Evolutionary conservation across 2,329 filamentous ascomycete genomes (phyloP).

Genomic region (Penicillium vulpinum): DNA sequence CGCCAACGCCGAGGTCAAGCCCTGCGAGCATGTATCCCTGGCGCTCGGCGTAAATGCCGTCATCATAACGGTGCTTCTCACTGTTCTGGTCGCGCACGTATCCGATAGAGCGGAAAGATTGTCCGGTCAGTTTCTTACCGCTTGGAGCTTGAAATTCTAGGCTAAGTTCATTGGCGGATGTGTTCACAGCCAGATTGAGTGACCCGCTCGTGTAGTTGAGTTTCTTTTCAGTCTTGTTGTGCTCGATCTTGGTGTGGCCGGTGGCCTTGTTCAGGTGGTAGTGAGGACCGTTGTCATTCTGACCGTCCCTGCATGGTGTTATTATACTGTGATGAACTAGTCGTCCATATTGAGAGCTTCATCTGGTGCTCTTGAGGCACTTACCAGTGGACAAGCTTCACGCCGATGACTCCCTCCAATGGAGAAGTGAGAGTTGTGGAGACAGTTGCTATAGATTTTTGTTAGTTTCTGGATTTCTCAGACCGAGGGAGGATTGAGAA

Average conservation of each 20-base stretch:
- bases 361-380: background rate
- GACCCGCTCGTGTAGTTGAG: conserved; percentile 37
- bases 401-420: conserved; percentile 41
- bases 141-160: conserved; percentile 29
- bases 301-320: conserved; percentile 31
- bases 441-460: conserved; percentile 31
- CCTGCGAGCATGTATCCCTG: conserved; percentile 43
- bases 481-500: background rate
- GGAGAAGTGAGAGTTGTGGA: conserved; percentile 38
- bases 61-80: conserved; percentile 32
- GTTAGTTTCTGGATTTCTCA: background rate
- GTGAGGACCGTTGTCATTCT: conserved; percentile 39
- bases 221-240: conserved; percentile 23
- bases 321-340: background rate
- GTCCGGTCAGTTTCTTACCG: conserved; percentile 36
- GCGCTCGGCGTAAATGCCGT: conserved; percentile 40
- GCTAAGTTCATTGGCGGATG: conserved; percentile 36
- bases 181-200: conserved; percentile 36
- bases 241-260: conserved; percentile 31
- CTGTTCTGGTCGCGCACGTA: conserved; percentile 39
- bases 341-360: background rate
- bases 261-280: conserved; percentile 32
- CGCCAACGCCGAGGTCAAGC: conserved; percentile 50
- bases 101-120: conserved; percentile 43
- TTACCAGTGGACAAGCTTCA: conserved; percentile 42